A percentile compares a stretch with the other conserved stretches of the same genome.
These are phyloP conservation scores for Pyricularia sp. DNA, from an alignment of 2,329 filamentous ascomycete genomes.

Conservation along the genomic window DNA sequence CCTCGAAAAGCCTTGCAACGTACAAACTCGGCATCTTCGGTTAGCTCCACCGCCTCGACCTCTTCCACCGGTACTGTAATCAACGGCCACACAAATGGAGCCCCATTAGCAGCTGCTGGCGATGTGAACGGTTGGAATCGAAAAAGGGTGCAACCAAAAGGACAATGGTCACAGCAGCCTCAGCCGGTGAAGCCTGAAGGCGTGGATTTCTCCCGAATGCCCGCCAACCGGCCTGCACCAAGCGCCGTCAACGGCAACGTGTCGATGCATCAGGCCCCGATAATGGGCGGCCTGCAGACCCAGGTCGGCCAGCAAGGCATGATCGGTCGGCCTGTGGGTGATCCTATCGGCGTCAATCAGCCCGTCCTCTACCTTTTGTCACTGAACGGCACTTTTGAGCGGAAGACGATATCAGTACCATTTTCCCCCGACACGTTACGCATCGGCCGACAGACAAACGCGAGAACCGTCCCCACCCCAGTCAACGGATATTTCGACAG, in stretches of 20 bases:
- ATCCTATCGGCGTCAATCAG: conserved; percentile 52
- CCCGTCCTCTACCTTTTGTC: conserved; percentile 81
- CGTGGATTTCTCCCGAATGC: conserved; percentile 35
- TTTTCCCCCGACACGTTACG: conserved; percentile 89
- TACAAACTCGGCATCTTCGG: conserved; percentile 83
- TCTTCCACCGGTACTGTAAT: conserved; percentile 53
- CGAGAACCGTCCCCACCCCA: conserved; percentile 85
- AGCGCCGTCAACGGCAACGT: conserved; percentile 32
- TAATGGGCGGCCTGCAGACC: conserved; percentile 26
- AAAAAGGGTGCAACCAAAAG: conserved; percentile 43
- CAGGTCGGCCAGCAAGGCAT: conserved; percentile 31
- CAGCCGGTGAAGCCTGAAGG: conserved; percentile 2
- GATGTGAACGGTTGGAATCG: conserved; percentile 44
- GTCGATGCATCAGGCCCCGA: conserved; percentile 27
- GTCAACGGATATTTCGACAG: conserved; percentile 96
- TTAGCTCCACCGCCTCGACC: conserved; percentile 55
- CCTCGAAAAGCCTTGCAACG: conserved; percentile 80
- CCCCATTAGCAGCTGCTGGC: conserved; percentile 31
- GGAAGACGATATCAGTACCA: conserved; percentile 90
- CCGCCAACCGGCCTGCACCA: conserved; percentile 24
- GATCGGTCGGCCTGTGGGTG: conserved; percentile 55
- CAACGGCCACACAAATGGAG: conserved; percentile 52
- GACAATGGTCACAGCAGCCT: conserved; percentile 33
- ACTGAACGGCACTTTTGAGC: conserved; percentile 92
- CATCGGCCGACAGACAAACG: conserved; percentile 94